Evolutionary conservation across 2,329 filamentous ascomycete genomes (phyloP), one percentile per base, ranked within the genome.

Genomic region (Monosporascus sp.): DNA sequence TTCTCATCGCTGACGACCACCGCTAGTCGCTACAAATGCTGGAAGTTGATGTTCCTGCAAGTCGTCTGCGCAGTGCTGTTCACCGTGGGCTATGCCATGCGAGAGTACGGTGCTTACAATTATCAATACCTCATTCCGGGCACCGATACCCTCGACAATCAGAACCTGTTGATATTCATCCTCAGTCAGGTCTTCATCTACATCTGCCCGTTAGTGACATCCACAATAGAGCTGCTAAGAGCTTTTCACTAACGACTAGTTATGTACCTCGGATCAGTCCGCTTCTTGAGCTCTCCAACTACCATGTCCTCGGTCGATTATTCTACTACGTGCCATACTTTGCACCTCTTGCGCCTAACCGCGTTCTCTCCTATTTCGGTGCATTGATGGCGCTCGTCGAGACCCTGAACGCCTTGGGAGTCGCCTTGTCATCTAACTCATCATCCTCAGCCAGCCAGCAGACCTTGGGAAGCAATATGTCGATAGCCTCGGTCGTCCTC

Each of bases 311-410:
- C 50, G 80, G 79, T 3, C 78, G 83, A 2, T 72, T 84, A 11
- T 72, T 87, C 25, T 79, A 79, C 68, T 87, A 86, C 65, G 73
- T 85, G 2, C 84, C 84, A 0, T 80, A 83, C 61, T 73, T 78
- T 50, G 73, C 83, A 0, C 83, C 83, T 0, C 63, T 82, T n/a
- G 70, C 74, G 17, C 73, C 77, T 0, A 68, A 68, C 51, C 68
- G 68, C 18, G 74, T 80, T 25, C 60, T 79, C 14, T 61, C 67
- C 3, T 75, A 69, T 3, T 82, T 83, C 54, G 74, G 74, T 14
- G 67, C 65, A 3, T 61, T 82, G 3, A 74, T 75, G 53, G 60
- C 55, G 0, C 18, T 78, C 0, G 71, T 82, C 50, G 79, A 81
- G 53, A 54, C 64, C 1, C 63, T 80, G n/a, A 78, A 77, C 58